Percentiles rank a stretch among this genome's conserved stretches.
Evolutionary conservation across 2,329 filamentous ascomycete genomes (phyloP).

Genomic region (Colletotrichum tamarilloi): DNA sequence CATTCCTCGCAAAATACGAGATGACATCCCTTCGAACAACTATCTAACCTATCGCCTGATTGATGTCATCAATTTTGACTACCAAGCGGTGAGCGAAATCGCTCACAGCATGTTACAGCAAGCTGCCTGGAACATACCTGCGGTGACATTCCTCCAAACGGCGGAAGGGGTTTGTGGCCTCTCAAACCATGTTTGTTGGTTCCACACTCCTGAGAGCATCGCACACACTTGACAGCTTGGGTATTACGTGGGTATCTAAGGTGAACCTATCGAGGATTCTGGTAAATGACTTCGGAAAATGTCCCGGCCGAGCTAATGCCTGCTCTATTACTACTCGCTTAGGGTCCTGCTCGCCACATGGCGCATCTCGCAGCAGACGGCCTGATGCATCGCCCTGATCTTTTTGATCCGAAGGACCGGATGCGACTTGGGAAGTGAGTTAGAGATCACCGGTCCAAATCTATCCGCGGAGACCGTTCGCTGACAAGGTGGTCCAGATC

Average conservation of each 20-base stretch:
- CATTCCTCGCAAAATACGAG: background rate
- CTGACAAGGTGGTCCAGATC: conserved; percentile 16
- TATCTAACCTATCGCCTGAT: background rate
- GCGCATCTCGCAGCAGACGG: background rate
- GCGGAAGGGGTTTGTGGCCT: background rate
- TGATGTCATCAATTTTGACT: conserved; percentile 2
- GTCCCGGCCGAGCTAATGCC: too few relatives aligned
- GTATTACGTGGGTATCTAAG: background rate
- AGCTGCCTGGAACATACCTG: background rate
- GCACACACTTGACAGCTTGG: background rate
- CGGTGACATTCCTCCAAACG: background rate
- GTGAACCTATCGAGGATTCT: background rate
- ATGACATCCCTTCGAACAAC: background rate
- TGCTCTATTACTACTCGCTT: too few relatives aligned
- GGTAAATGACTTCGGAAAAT: too few relatives aligned
- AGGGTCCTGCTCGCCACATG: background rate
- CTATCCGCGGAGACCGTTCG: conserved; percentile 3
- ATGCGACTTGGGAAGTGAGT: background rate
- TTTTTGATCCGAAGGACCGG: background rate
- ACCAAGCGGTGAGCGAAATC: background rate
- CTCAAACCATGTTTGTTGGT: background rate
- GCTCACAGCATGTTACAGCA: background rate
- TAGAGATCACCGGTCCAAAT: background rate
- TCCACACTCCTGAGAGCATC: background rate
- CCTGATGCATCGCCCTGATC: background rate